phyloP scores from a whole-genome alignment of 2,329 filamentous ascomycete genomes.

The Sclerotinia trifoliorum region DNA sequence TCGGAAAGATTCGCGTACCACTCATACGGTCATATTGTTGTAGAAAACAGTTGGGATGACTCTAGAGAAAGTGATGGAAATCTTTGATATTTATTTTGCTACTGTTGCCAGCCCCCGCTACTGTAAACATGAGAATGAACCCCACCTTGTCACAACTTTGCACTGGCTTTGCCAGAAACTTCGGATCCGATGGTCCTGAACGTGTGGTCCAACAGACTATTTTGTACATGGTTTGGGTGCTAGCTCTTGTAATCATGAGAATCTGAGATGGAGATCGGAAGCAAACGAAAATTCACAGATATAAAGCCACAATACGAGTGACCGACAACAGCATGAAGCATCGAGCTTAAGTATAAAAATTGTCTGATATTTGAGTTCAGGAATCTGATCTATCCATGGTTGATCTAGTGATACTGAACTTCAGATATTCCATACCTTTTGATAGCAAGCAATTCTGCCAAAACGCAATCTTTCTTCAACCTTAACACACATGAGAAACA shows the following conservation, averaged over 20 bases:
- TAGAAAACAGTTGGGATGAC: background rate
- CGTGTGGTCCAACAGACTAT: background rate
- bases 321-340: background rate
- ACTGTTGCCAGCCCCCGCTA: slow-evolving; percentile 7
- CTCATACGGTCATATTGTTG: slow-evolving; percentile 17
- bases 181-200: slow-evolving; percentile 16
- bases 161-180: background rate
- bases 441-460: slow-evolving; percentile 20
- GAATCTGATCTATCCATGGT: slow-evolving; percentile 11
- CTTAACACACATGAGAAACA: slow-evolving; percentile 23
- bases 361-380: slow-evolving; percentile 20
- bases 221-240: background rate
- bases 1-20: slow-evolving; percentile 19
- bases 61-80: background rate
- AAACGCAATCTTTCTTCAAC: slow-evolving; percentile 23
- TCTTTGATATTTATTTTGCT: slow-evolving; percentile 19
- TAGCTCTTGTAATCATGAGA: background rate
- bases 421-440: slow-evolving; percentile 17
- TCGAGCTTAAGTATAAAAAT: slow-evolving; percentile 1
- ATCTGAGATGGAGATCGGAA: background rate
- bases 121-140: slow-evolving; percentile 4
- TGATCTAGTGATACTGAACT: slow-evolving; percentile 17
- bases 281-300: background rate
- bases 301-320: background rate
- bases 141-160: slow-evolving; percentile 15